Conservation (phyloP, 768 basidiomycete genomes). For the Lactarius akahatsu region DNA sequence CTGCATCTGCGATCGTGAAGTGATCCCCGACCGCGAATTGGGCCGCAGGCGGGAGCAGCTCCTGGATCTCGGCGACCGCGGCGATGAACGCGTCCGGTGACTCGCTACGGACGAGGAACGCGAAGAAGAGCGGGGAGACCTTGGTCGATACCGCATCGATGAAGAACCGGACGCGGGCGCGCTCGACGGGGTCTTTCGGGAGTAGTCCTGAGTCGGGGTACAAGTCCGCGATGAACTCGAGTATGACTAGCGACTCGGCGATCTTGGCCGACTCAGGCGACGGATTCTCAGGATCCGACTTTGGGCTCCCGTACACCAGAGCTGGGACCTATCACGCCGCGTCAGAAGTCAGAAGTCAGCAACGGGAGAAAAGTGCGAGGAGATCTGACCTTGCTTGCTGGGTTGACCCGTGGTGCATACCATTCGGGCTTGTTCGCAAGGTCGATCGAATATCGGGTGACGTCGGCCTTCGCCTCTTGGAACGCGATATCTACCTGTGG, state of each 20-base stretch:
- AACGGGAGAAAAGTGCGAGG: neutral
- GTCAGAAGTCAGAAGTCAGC: neutral
- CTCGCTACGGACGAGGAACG: constrained; percentile 36
- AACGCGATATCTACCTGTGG: constrained; percentile 56
- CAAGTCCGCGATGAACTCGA: constrained; percentile 62
- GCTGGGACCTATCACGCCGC: constrained; percentile 56
- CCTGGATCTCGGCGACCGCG: constrained; percentile 48
- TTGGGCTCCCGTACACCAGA: constrained; percentile 58
- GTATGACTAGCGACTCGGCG: constrained; percentile 57
- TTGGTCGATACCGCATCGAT: constrained; percentile 49
- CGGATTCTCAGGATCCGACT: constrained; percentile 50
- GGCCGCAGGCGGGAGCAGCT: constrained; percentile 43
- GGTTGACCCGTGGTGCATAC: constrained; percentile 62
- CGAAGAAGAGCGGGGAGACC: constrained; percentile 40
- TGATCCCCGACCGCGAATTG: constrained; percentile 41
- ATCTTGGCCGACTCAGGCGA: constrained; percentile 56
- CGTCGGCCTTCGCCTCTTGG: constrained; percentile 49
- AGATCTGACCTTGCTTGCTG: constrained; percentile 53
- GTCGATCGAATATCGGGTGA: constrained; percentile 53
- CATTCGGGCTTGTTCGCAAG: constrained; percentile 64
- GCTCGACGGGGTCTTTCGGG: constrained; percentile 51
- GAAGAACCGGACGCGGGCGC: constrained; percentile 59
- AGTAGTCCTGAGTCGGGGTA: constrained; percentile 46
- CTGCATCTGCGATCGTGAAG: constrained; percentile 60
- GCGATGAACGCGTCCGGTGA: constrained; percentile 42